Conservation (phyloP, 2,329 filamentous ascomycete species). For the Arachnomyces sp. region DNA sequence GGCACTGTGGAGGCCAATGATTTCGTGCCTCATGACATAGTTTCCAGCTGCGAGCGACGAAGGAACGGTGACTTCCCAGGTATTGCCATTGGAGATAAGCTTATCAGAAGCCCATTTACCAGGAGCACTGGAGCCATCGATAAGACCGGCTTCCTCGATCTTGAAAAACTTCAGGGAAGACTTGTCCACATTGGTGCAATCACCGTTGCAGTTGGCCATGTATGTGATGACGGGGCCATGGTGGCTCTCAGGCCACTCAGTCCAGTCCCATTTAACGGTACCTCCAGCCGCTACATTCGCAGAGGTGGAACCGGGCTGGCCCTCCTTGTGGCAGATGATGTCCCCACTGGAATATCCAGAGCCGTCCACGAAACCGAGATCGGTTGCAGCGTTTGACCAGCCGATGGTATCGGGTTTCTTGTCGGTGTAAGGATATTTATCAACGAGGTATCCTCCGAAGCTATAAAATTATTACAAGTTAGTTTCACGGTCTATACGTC, state of each 20-base stretch:
- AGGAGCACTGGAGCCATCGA: constrained; percentile 31
- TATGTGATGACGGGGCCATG: constrained; percentile 58
- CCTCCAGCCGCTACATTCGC: constrained; percentile 53
- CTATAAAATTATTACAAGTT: constrained; percentile 32
- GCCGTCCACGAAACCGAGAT: constrained; percentile 47
- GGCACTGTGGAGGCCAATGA: constrained; percentile 46
- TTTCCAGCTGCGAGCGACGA: constrained; percentile 40
- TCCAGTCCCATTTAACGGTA: constrained; percentile 54
- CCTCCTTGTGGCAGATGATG: constrained; percentile 56
- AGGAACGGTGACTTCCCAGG: constrained; percentile 42
- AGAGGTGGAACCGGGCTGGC: constrained; percentile 30
- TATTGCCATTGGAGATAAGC: constrained; percentile 46
- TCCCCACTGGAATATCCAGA: constrained; percentile 40
- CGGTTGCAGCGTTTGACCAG: constrained; percentile 46
- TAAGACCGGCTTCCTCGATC: constrained; percentile 50
- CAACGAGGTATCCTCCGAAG: constrained; percentile 35
- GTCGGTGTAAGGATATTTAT: constrained; percentile 25
- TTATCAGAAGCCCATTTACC: constrained; percentile 50
- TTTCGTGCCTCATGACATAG: constrained; percentile 49
- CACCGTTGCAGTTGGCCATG: constrained; percentile 52
- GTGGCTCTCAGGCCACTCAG: constrained; percentile 56
- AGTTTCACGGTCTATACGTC: constrained; percentile 11
- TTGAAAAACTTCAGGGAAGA: constrained; percentile 53
- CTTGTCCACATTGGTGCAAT: constrained; percentile 49
- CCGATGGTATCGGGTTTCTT: constrained; percentile 40